phyloP scores from a whole-genome alignment of 2,329 filamentous ascomycete genomes.

The Ascochyta clinopodiicola region DNA sequence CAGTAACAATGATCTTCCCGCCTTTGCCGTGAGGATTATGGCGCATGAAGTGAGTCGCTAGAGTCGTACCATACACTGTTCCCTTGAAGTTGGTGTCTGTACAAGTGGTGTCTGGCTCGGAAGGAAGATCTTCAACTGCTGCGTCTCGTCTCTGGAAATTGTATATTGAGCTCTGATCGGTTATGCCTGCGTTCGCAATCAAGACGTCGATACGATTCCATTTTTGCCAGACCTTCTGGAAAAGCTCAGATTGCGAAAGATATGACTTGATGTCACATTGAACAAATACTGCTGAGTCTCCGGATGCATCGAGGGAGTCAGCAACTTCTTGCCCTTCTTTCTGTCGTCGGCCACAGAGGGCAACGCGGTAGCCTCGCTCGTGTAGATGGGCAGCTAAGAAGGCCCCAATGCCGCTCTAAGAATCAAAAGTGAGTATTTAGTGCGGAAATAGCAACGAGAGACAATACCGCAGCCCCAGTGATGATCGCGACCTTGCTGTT shows the following conservation, averaged over 20 bases:
- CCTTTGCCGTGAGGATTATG: conserved; percentile 52
- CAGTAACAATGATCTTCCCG: conserved; percentile 55
- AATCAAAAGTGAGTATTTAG: too few relatives aligned
- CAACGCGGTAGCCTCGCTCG: conserved; percentile 46
- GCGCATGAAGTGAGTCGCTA: conserved; percentile 62
- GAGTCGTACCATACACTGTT: conserved; percentile 56
- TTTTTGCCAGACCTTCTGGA: conserved; percentile 51
- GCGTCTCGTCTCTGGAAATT: conserved; percentile 44
- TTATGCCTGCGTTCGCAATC: conserved; percentile 59
- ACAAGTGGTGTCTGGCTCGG: conserved; percentile 52
- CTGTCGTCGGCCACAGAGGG: conserved; percentile 50
- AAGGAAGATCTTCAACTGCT: conserved; percentile 45
- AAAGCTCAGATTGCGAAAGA: conserved; percentile 52
- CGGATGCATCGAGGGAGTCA: conserved; percentile 22
- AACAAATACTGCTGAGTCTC: conserved; percentile 52
- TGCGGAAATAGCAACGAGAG: too few relatives aligned
- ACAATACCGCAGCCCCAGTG: too few relatives aligned
- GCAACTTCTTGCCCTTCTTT: conserved; percentile 43
- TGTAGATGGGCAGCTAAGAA: conserved; percentile 51
- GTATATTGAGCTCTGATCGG: conserved; percentile 56
- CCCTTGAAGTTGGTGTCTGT: conserved; percentile 60
- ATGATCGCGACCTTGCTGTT: too few relatives aligned
- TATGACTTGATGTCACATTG: conserved; percentile 57
- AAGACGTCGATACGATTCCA: conserved; percentile 58
- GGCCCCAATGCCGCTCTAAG: conserved; percentile 57